A percentile compares a stretch with the other conserved stretches of the same genome.
Evolutionary conservation across 2,329 filamentous ascomycete genomes (phyloP).

Genomic region (Apiospora sp.): DNA sequence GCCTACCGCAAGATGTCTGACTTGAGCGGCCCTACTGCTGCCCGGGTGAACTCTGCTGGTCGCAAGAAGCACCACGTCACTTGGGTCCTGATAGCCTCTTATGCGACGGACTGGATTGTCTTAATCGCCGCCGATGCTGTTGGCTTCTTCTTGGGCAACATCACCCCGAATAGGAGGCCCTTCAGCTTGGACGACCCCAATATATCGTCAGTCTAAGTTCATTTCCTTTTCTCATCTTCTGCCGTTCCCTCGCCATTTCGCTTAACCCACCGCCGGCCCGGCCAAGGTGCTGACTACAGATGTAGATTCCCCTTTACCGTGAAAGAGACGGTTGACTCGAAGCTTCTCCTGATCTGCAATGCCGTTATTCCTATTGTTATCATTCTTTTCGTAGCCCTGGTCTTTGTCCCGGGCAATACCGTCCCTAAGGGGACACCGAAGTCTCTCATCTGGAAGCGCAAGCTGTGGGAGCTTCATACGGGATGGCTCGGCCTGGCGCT

Average conservation of each 20-base stretch:
- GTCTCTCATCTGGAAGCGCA: conserved; percentile 76
- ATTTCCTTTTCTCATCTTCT: conserved; percentile 23
- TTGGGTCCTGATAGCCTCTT: conserved; percentile 64
- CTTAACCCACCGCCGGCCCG: conserved; percentile 3
- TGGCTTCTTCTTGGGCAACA: conserved; percentile 64
- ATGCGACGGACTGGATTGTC: conserved; percentile 78
- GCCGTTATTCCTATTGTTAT: conserved; percentile 71
- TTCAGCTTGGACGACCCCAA: conserved; percentile 77
- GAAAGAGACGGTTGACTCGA: conserved; percentile 75
- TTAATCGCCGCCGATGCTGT: conserved; percentile 67
- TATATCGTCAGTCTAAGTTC: conserved; percentile 67
- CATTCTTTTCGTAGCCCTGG: conserved; percentile 72
- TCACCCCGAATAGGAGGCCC: conserved; percentile 71
- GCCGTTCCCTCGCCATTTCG: neutral
- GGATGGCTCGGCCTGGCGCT: conserved; percentile 85
- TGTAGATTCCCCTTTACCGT: conserved; percentile 72
- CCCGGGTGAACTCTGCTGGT: neutral
- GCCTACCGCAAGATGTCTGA: conserved; percentile 43
- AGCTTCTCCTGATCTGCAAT: conserved; percentile 69
- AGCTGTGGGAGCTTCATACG: conserved; percentile 89
- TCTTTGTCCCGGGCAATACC: conserved; percentile 76
- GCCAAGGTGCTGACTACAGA: neutral
- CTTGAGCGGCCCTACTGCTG: neutral
- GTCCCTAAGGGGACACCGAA: conserved; percentile 69
- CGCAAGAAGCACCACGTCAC: conserved; percentile 34